Conservation (phyloP, 2,329 filamentous ascomycete species). For the Verticillium dahliae region DNA sequence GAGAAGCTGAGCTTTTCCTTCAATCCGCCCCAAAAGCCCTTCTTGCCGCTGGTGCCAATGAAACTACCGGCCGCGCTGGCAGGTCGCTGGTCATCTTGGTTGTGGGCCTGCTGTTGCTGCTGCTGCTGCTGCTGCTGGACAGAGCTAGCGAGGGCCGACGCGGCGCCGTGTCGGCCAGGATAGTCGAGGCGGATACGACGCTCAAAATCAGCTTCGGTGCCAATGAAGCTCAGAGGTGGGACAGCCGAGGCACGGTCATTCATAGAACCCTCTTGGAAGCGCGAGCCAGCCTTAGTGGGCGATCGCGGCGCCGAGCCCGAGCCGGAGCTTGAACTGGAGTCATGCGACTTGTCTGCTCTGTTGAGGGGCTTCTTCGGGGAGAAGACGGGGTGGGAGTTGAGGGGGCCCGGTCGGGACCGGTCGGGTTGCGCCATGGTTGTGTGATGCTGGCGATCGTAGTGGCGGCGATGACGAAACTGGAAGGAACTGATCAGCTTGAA, state of each 20-base stretch:
- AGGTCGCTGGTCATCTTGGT: conserved; percentile 6
- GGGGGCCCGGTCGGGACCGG: conserved; percentile 6
- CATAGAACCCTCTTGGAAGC: conserved; percentile 80
- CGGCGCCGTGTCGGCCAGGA: conserved; percentile 4
- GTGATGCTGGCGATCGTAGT: not conserved
- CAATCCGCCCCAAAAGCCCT: conserved; percentile 24
- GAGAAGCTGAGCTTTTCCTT: conserved; percentile 17
- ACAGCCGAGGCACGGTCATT: conserved; percentile 68
- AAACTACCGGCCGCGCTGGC: conserved; percentile 9
- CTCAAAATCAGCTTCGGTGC: conserved; percentile 22
- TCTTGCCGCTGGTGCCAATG: conserved; percentile 6
- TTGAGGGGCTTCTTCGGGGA: not conserved
- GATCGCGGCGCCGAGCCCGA: conserved; percentile 17
- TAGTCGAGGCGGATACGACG: conserved; percentile 14
- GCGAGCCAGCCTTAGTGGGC: conserved; percentile 23
- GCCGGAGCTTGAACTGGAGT: conserved; percentile 9
- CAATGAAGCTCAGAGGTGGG: conserved; percentile 64
- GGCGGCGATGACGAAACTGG: not conserved
- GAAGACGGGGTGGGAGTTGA: conserved; percentile 11
- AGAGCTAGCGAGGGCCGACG: not conserved
- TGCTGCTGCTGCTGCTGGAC: conserved; percentile 5
- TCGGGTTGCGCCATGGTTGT: not conserved
- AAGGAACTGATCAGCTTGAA: not conserved
- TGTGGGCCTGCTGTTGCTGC: not conserved
- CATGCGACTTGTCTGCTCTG: not conserved